A percentile compares a stretch with the other conserved stretches of the same genome.
These are phyloP conservation scores for Boletus barrowsii DNA, from an alignment of 768 basidiomycete species.

Conservation along the genomic window DNA sequence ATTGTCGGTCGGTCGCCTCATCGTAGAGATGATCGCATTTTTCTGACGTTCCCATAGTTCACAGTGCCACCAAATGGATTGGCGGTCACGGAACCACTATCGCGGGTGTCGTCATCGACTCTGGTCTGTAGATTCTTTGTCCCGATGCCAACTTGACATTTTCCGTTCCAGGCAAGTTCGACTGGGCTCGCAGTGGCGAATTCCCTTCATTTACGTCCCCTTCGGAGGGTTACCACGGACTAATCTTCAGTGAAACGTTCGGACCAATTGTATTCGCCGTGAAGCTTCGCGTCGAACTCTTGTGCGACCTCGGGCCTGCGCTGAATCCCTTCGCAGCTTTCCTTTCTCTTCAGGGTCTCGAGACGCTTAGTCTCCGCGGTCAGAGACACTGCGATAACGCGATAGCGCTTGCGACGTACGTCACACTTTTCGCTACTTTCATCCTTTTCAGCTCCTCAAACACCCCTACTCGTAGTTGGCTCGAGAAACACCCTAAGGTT, in stretches of 20 bases:
- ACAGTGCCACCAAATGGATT: conserved; percentile 68
- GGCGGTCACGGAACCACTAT: conserved; percentile 67
- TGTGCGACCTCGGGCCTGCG: conserved; percentile 52
- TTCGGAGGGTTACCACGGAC: conserved; percentile 54
- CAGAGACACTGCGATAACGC: conserved; percentile 60
- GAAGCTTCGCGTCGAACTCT: conserved; percentile 49
- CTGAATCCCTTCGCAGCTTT: conserved; percentile 59
- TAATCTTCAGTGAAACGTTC: conserved; percentile 49
- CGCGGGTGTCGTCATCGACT: conserved; percentile 60
- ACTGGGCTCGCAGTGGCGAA: conserved; percentile 49
- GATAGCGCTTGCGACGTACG: conserved; percentile 45
- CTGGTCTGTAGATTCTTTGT: conserved; percentile 36
- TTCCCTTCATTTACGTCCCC: conserved; percentile 59
- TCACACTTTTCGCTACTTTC: background rate
- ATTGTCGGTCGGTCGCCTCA: conserved; percentile 40
- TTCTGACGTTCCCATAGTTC: conserved; percentile 31
- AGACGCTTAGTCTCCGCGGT: conserved; percentile 58
- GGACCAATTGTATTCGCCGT: conserved; percentile 49
- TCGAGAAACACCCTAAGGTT: conserved; percentile 62
- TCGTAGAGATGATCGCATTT: background rate
- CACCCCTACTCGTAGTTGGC: conserved; percentile 33
- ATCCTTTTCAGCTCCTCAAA: background rate
- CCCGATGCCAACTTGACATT: background rate
- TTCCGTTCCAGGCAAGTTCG: conserved; percentile 46
- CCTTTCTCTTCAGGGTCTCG: conserved; percentile 56